Conservation (phyloP, 352 stramenopile species). For the Globisporangium carolinianum region DNA sequence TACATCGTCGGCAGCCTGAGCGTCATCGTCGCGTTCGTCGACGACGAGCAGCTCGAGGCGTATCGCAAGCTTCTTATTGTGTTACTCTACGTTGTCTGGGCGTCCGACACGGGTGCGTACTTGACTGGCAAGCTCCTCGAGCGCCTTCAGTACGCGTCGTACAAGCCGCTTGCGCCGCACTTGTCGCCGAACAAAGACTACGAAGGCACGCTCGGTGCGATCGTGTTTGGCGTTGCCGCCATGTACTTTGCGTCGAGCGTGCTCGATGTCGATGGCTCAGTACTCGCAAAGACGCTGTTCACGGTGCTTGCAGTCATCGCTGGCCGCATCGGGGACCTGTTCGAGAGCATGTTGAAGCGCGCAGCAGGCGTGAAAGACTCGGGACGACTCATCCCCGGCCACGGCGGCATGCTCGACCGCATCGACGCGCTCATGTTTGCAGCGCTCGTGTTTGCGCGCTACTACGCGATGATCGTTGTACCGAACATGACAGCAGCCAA, state of each 20-base stretch:
- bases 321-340: conserved; percentile 92
- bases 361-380: conserved; percentile 94
- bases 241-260: conserved; percentile 75
- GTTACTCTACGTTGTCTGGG: conserved; percentile 68
- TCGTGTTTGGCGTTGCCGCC: conserved; percentile 74
- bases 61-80: conserved; percentile 64
- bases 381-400: conserved; percentile 92
- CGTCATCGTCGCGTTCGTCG: conserved; percentile 55
- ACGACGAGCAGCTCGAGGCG: conserved; percentile 42
- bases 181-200: conserved; percentile 95
- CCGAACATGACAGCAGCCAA: not conserved
- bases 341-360: conserved; percentile 94
- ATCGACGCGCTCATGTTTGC: conserved; percentile 95
- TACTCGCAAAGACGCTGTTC: conserved; percentile 78
- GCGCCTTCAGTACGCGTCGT: conserved; percentile 74
- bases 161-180: conserved; percentile 83
- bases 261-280: conserved; percentile 70
- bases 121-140: conserved; percentile 87
- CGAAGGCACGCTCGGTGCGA: conserved; percentile 89
- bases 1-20: conserved; percentile 67
- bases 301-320: conserved; percentile 89
- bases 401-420: conserved; percentile 93
- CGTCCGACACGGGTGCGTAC: conserved; percentile 92
- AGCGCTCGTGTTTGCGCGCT: conserved; percentile 53
- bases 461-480: conserved; percentile 43